phyloP scores from a whole-genome alignment of 768 basidiomycete genomes.

The Psilocybe tampanensis region DNA sequence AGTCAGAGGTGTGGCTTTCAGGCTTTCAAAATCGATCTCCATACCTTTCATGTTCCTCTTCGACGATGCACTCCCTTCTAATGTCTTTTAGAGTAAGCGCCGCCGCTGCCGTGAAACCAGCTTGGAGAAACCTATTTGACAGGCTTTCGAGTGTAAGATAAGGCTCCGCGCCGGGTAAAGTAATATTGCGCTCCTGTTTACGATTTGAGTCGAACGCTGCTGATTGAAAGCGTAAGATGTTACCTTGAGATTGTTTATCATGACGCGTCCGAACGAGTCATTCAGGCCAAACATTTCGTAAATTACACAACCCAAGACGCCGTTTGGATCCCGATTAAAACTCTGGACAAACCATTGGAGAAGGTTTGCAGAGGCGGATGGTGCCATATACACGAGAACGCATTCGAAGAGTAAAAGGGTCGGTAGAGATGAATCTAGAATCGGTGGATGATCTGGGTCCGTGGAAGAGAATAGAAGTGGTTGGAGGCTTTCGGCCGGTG shows the following conservation, averaged over 20 bases:
- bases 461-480: slow-evolving; percentile 24
- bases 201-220: not conserved
- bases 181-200: slow-evolving; percentile 64
- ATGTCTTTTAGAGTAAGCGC: slow-evolving; percentile 76
- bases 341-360: slow-evolving; percentile 74
- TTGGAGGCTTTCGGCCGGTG: slow-evolving; percentile 52
- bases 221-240: slow-evolving; percentile 9
- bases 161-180: slow-evolving; percentile 71
- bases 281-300: slow-evolving; percentile 94
- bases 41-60: slow-evolving; percentile 60
- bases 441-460: slow-evolving; percentile 18
- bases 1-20: not conserved
- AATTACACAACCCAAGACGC: slow-evolving; percentile 58
- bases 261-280: slow-evolving; percentile 91
- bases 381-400: slow-evolving; percentile 85
- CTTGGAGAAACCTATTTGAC: slow-evolving; percentile 55
- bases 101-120: slow-evolving; percentile 54
- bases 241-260: slow-evolving; percentile 87
- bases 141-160: slow-evolving; percentile 62
- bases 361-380: slow-evolving; percentile 56
- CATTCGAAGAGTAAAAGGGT: slow-evolving; percentile 93
- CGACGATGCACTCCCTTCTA: slow-evolving; percentile 48
- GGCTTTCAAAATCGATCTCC: slow-evolving; percentile 12
- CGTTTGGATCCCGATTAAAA: slow-evolving; percentile 34
- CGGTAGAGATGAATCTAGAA: slow-evolving; percentile 66